phyloP scores from a whole-genome alignment of 345 rosid species.

The Luvunga scandens region DNA sequence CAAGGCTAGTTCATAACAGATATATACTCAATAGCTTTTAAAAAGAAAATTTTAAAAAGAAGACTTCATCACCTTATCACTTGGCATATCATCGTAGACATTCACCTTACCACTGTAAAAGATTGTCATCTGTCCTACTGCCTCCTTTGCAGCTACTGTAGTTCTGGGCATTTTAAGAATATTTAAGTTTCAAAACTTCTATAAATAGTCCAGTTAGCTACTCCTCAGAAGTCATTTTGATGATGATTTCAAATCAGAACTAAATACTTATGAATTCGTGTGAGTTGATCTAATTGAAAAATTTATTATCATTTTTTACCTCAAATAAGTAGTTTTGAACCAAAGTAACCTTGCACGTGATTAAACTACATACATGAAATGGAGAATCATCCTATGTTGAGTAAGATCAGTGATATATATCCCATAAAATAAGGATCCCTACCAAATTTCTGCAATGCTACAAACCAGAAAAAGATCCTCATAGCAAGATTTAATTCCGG shows the following conservation, averaged over 20 bases:
- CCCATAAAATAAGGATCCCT: neutral
- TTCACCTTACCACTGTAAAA: conserved; percentile 46
- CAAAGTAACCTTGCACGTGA: neutral
- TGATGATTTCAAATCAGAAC: neutral
- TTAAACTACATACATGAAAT: neutral
- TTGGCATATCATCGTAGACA: conserved; percentile 37
- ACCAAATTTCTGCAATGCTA: neutral
- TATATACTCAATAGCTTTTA: neutral
- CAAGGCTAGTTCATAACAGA: neutral
- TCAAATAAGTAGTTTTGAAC: conserved; percentile 3
- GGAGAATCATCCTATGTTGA: neutral
- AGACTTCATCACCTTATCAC: conserved; percentile 28
- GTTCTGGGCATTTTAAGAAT: conserved; percentile 23
- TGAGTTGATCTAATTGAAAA: conserved; percentile 7
- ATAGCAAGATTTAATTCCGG: neutral
- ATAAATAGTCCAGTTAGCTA: neutral
- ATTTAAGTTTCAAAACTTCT: conserved; percentile 21
- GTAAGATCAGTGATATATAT: neutral
- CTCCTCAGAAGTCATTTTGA: neutral
- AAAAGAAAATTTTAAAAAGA: neutral
- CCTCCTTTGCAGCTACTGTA: conserved; percentile 19
- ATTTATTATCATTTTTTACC: neutral
- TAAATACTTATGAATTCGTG: neutral
- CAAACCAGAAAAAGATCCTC: neutral
- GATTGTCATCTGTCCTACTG: conserved; percentile 38